These are phyloP conservation scores for Ceratobasidium sp. DNA, from an alignment of 1,284 basidiomycete genomes.

Conservation along the genomic window DNA sequence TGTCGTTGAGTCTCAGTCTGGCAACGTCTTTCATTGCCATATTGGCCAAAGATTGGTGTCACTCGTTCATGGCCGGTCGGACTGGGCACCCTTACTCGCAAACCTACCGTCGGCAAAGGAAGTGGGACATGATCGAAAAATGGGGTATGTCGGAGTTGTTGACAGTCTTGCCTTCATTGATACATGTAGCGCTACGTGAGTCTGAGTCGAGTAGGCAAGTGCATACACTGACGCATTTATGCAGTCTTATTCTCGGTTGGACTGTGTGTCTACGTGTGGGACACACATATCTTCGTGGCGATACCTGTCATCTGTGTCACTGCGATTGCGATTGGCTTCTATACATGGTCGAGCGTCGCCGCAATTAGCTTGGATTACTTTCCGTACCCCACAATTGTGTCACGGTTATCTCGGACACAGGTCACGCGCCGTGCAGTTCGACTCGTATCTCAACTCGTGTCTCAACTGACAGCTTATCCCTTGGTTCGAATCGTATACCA, in stretches of 20 bases:
- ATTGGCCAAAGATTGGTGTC: slow-evolving; percentile 7
- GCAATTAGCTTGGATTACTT: too few species aligned
- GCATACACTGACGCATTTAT: too few species aligned
- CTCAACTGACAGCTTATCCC: too few species aligned
- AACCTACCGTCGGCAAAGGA: background rate
- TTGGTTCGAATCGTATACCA: too few species aligned
- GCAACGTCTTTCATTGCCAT: slow-evolving; percentile 1
- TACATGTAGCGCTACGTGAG: background rate
- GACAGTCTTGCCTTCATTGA: background rate
- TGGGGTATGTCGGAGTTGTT: background rate
- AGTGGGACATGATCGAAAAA: background rate
- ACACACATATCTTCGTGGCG: background rate
- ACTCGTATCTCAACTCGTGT: too few species aligned
- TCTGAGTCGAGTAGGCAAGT: too few species aligned
- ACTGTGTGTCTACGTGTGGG: background rate
- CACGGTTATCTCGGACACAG: too few species aligned
- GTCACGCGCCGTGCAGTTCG: too few species aligned
- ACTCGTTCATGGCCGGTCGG: slow-evolving; percentile 5
- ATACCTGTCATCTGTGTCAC: background rate
- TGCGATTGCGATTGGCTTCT: too few species aligned
- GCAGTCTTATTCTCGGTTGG: background rate
- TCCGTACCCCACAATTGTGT: too few species aligned
- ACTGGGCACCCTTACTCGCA: background rate
- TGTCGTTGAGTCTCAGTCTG: background rate
- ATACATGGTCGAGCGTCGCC: too few species aligned